Percentiles rank a stretch among this genome's conserved stretches.
These are phyloP conservation scores for Bremia lactucae DNA, from an alignment of 352 stramenopile species.

Conservation along the genomic window DNA sequence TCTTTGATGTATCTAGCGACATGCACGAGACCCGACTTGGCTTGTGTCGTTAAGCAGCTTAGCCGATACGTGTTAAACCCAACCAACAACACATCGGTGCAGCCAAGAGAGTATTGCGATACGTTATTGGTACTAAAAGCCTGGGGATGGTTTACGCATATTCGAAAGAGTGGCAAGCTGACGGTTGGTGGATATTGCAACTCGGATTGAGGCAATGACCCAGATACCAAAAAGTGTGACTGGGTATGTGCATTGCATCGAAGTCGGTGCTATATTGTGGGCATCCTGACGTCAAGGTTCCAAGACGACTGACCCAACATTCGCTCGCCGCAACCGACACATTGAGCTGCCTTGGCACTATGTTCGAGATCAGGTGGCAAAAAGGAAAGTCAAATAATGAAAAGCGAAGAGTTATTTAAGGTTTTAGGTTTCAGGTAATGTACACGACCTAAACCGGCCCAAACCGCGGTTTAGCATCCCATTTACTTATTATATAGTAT, in stretches of 20 bases:
- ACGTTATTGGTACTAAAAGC: no score
- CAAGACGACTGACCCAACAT: background rate
- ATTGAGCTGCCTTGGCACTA: slow-evolving; percentile 1
- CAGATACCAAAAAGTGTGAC: background rate
- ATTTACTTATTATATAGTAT: no score
- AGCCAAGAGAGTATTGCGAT: background rate
- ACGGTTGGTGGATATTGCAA: no score
- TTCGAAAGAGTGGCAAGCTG: no score
- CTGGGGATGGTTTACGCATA: no score
- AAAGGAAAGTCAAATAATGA: background rate
- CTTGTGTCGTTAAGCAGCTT: background rate
- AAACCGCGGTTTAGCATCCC: no score
- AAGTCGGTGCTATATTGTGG: background rate
- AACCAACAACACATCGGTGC: slow-evolving; percentile 1
- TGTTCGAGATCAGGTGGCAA: background rate
- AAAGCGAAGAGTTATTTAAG: no score
- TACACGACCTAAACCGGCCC: no score
- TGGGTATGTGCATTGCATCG: background rate
- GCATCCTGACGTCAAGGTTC: no score
- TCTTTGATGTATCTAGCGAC: no score
- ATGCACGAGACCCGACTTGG: background rate
- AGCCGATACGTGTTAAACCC: slow-evolving; percentile 1
- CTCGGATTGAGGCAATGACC: no score
- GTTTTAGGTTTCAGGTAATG: no score
- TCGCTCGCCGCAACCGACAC: background rate